Conservation (phyloP, 371 early-diverging fungal genomes). For the Syncephalastrum contaminatum region DNA sequence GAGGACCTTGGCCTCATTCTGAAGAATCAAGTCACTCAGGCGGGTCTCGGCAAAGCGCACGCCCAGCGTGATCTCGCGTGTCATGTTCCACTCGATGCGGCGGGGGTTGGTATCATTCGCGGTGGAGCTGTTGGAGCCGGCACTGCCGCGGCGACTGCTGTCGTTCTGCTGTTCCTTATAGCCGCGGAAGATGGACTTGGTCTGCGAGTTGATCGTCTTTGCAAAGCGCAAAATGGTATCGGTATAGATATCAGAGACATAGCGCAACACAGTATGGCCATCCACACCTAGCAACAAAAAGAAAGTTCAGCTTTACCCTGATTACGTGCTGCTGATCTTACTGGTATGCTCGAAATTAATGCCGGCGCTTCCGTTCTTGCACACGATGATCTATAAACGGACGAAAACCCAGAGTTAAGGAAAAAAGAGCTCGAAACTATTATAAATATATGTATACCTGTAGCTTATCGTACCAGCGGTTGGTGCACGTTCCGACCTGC, state of each 20-base stretch:
- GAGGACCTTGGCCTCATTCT: conserved; percentile 66
- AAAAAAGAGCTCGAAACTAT: background rate
- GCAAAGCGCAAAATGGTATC: conserved; percentile 60
- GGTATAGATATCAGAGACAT: conserved; percentile 59
- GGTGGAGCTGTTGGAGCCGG: conserved; percentile 20
- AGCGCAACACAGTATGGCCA: conserved; percentile 60
- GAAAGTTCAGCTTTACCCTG: background rate
- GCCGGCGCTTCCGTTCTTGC: conserved; percentile 61
- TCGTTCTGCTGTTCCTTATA: conserved; percentile 15
- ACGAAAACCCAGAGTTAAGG: too few relatives aligned
- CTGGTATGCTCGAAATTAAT: conserved; percentile 64
- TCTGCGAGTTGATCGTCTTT: conserved; percentile 55
- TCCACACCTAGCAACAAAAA: conserved; percentile 44
- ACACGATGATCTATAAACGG: conserved; percentile 58
- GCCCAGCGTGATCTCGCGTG: conserved; percentile 39
- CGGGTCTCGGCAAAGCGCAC: conserved; percentile 58
- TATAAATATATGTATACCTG: conserved; percentile 32
- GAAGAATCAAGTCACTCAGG: conserved; percentile 52
- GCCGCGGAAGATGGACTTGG: conserved; percentile 52
- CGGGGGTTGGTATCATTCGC: conserved; percentile 46
- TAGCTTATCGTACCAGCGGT: conserved; percentile 62
- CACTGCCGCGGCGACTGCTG: conserved; percentile 22
- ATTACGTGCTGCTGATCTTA: conserved; percentile 23
- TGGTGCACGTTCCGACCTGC: conserved; percentile 61
- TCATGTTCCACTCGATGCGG: conserved; percentile 57